Percentiles rank a stretch among this genome's conserved stretches.
Conservation (phyloP, 2,329 filamentous ascomycete species). For the Colletotrichum filicis region DNA sequence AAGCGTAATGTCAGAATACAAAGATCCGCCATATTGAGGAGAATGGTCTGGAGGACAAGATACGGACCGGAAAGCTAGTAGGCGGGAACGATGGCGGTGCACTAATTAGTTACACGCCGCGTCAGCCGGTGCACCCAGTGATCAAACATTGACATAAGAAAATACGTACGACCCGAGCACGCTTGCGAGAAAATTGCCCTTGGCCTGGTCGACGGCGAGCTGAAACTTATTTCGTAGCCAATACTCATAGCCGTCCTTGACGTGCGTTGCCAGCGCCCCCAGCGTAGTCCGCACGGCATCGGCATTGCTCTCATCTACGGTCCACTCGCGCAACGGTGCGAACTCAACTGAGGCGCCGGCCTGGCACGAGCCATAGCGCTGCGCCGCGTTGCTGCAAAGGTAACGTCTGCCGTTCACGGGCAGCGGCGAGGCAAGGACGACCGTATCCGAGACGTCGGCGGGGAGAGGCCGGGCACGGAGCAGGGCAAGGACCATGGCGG, state of each 20-base stretch:
- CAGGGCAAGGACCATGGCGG: not conserved
- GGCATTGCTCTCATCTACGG: not conserved
- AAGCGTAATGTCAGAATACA: not conserved
- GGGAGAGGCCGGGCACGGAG: not conserved
- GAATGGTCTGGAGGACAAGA: too few relatives aligned
- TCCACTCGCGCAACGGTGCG: not conserved
- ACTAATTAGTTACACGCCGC: not conserved
- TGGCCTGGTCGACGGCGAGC: not conserved
- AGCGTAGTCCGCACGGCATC: not conserved
- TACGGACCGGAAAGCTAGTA: not conserved
- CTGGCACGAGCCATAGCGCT: not conserved
- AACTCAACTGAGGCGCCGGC: not conserved
- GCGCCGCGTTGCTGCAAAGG: not conserved
- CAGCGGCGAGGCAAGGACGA: not conserved
- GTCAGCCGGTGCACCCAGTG: not conserved
- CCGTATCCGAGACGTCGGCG: not conserved
- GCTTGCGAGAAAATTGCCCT: not conserved
- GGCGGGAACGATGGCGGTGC: not conserved
- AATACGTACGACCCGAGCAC: not conserved
- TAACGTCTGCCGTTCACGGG: not conserved
- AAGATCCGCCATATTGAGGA: not conserved
- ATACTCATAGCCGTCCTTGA: not conserved
- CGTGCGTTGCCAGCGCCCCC: not conserved
- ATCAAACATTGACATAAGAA: not conserved
- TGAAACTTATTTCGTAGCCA: not conserved